These are phyloP conservation scores for Trichocomaceae sp. DNA, from an alignment of 2,329 filamentous ascomycete species.

Conservation along the genomic window DNA sequence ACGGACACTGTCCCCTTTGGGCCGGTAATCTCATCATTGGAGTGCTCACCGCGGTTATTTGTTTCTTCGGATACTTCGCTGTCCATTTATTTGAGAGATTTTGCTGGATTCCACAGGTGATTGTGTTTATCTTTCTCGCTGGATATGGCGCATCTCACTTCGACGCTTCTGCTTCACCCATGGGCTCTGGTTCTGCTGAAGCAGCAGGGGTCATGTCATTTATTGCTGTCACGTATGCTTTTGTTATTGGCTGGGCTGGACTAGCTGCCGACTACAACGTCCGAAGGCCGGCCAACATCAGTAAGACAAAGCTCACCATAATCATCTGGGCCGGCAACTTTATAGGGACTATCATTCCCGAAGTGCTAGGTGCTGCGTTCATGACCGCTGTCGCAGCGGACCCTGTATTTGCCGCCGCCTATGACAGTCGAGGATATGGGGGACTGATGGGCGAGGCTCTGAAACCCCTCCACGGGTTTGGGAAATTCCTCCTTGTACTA, in stretches of 20 bases:
- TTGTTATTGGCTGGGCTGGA: neutral
- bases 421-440: neutral
- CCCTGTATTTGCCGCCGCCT: neutral
- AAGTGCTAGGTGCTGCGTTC: neutral
- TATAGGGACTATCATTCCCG: neutral
- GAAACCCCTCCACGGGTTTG: constrained; percentile 2
- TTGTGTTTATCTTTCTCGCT: neutral
- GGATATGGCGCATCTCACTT: neutral
- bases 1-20: neutral
- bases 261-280: neutral
- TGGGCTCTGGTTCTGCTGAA: neutral
- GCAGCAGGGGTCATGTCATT: neutral
- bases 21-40: neutral
- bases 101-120: neutral
- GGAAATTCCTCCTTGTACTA: neutral
- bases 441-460: neutral
- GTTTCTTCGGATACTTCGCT: neutral
- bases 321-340: neutral
- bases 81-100: neutral
- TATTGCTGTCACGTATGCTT: neutral
- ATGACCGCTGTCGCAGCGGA: neutral
- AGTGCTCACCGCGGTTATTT: neutral
- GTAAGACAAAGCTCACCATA: neutral
- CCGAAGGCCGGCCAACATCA: neutral
- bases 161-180: neutral